phyloP scores from a whole-genome alignment of 352 stramenopile genomes.

The Pythium pyrilobum region DNA sequence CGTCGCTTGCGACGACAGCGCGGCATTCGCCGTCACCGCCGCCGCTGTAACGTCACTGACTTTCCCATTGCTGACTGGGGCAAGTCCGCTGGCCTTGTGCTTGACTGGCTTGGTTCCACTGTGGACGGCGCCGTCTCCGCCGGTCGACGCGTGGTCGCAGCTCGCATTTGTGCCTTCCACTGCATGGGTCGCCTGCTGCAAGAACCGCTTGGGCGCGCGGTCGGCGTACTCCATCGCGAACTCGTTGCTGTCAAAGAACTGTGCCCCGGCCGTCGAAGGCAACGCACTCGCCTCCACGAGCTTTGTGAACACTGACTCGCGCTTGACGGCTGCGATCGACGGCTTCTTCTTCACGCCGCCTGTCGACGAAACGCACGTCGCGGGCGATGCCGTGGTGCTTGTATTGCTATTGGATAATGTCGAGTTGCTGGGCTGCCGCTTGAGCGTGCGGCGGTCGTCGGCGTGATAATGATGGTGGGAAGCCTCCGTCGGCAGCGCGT shows the following conservation, averaged over 20 bases:
- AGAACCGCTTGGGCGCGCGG: constrained; percentile 25
- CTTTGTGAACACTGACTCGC: constrained; percentile 22
- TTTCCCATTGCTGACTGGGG: too few relatives aligned
- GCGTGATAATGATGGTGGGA: neutral
- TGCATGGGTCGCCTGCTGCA: constrained; percentile 1
- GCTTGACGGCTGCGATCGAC: constrained; percentile 4
- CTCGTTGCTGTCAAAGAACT: constrained; percentile 38
- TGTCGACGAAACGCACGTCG: neutral
- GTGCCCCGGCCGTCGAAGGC: neutral
- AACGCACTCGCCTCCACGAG: constrained; percentile 38
- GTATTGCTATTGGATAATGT: neutral
- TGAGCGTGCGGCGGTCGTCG: neutral
- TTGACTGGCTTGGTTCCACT: constrained; percentile 1
- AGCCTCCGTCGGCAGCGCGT: neutral
- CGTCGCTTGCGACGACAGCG: neutral
- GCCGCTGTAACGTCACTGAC: too few relatives aligned
- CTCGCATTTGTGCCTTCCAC: too few relatives aligned
- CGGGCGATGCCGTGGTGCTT: neutral
- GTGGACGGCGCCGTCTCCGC: too few relatives aligned
- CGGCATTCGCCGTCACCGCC: neutral
- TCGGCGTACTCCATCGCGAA: constrained; percentile 64
- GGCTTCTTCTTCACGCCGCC: constrained; percentile 14
- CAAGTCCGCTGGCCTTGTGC: neutral
- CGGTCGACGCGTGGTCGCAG: too few relatives aligned
- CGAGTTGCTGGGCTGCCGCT: constrained; percentile 12